Base-by-base conservation (phyloP, 345 rosid genomes). In the Sonneratia alba region DNA sequence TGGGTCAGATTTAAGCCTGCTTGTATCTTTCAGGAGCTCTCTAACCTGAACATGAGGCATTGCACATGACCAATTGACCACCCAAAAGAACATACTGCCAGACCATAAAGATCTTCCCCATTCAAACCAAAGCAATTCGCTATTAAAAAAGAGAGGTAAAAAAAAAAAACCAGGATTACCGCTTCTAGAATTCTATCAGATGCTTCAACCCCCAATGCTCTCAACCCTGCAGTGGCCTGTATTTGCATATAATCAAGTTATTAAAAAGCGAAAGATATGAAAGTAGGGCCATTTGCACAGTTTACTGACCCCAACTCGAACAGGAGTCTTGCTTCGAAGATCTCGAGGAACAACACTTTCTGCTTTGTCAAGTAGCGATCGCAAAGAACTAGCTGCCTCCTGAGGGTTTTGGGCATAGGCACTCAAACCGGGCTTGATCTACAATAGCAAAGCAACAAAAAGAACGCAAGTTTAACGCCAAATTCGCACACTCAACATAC, bases 211-310 rank as follows among this genome's bases (percentile, higher is more conserved):
- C 84, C 97, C 80, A 95, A 74, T 48, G 91, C 84, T 81, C 99
- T 89, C 81, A 95, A 82, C 47, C 99, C 98, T 59, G 99, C 99
- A 66, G 99, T 95, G 66, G 99, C 99, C 99, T 95, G 72, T 56
- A 70, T 6, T 74, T 55, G 70, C 27, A 75, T 66, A 61, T 62
- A 76, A 72, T 51, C 51, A 70, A 70, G 67, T 42, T 40, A 74
- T 66, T 40, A 27, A 27, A 71, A 32, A 19, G 42, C 36, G 3
- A 56, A 15, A 34, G 43, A 49, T 6, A 69, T 75, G 75, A 55
- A 65, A 37, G 36, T 32, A 57, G 15, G 49, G 16, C 45, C 74
- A 12, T 40, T 61, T 51, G 68, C 27, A 59, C 67, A 64, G 73
- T 62, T 36, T 59, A 78, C 91, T 47, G 76, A 95, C 99, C 91